A percentile compares a stretch with the other conserved stretches of the same genome.
These are phyloP conservation scores for Ceriops tagal DNA, from an alignment of 345 rosid genomes.

Conservation along the genomic window DNA sequence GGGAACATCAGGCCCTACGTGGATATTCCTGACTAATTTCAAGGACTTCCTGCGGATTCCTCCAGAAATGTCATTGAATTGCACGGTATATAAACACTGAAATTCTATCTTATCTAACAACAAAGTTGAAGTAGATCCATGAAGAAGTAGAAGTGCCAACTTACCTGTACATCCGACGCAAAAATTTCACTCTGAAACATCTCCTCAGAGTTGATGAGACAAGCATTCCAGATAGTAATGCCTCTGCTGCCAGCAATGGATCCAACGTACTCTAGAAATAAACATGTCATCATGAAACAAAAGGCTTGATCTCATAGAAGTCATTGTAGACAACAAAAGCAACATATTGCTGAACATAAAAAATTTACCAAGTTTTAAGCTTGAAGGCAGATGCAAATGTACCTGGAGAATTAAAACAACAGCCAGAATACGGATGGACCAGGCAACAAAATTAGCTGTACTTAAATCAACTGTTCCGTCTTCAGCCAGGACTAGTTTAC, in stretches of 20 bases:
- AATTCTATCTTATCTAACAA: not conserved
- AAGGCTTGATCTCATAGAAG: not conserved
- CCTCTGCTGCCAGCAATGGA: slow-evolving; percentile 67
- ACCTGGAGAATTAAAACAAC: slow-evolving; percentile 81
- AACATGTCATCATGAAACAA: slow-evolving; percentile 7
- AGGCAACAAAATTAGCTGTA: slow-evolving; percentile 71
- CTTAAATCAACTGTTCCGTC: slow-evolving; percentile 78
- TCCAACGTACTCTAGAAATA: slow-evolving; percentile 74
- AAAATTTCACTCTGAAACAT: slow-evolving; percentile 39
- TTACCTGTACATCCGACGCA: slow-evolving; percentile 52
- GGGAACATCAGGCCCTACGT: slow-evolving; percentile 33
- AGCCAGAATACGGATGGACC: slow-evolving; percentile 72
- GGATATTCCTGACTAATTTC: slow-evolving; percentile 30
- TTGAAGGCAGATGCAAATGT: slow-evolving; percentile 7
- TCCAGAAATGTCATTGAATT: slow-evolving; percentile 11
- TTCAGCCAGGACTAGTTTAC: slow-evolving; percentile 69
- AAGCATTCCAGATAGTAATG: slow-evolving; percentile 48
- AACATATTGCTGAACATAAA: not conserved
- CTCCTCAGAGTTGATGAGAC: slow-evolving; percentile 44
- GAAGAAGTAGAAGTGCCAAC: slow-evolving; percentile 12
- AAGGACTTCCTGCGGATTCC: slow-evolving; percentile 51
- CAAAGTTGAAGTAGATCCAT: not conserved
- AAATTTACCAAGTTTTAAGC: not conserved
- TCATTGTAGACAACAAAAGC: not conserved
- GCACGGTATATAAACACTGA: slow-evolving; percentile 8